These are phyloP conservation scores for Fusarium temperatum DNA, from an alignment of 2,329 filamentous ascomycete species.

Conservation along the genomic window DNA sequence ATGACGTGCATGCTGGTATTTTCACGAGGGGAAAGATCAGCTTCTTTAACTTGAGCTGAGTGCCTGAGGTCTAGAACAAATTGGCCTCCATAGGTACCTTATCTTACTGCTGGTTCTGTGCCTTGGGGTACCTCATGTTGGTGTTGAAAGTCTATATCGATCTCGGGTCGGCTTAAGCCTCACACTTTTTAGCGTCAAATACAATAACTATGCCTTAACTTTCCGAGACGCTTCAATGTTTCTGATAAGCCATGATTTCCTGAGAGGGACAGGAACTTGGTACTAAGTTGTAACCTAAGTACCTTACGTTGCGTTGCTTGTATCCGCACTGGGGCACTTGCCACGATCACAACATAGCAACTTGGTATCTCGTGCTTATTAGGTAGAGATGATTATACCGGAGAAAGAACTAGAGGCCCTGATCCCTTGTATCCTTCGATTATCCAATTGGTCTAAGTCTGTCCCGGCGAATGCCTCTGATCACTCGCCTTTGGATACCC, in stretches of 20 bases:
- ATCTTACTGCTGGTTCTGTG: not conserved
- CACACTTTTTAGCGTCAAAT: not conserved
- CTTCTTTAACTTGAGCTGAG: not conserved
- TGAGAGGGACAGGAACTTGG: not conserved
- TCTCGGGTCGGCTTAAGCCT: not conserved
- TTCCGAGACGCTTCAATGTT: not conserved
- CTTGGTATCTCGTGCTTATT: not conserved
- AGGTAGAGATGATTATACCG: not conserved
- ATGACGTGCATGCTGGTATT: slow-evolving; percentile 11
- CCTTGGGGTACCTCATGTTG: not conserved
- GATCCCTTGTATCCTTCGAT: not conserved
- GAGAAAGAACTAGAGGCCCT: not conserved
- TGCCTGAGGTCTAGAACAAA: not conserved
- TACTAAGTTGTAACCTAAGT: not conserved
- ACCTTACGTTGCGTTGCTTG: not conserved
- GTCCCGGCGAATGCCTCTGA: not conserved
- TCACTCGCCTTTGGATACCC: not conserved
- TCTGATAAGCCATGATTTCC: not conserved
- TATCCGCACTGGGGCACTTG: not conserved
- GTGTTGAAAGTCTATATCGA: not conserved
- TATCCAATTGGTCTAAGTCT: not conserved
- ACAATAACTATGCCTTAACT: not conserved
- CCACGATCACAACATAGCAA: not conserved
- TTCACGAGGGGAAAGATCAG: not conserved
- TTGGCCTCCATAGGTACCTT: not conserved